phyloP scores from a whole-genome alignment of 202 grass and related monocot genomes.

The Schoenoplectus tabernaemontani region DNA sequence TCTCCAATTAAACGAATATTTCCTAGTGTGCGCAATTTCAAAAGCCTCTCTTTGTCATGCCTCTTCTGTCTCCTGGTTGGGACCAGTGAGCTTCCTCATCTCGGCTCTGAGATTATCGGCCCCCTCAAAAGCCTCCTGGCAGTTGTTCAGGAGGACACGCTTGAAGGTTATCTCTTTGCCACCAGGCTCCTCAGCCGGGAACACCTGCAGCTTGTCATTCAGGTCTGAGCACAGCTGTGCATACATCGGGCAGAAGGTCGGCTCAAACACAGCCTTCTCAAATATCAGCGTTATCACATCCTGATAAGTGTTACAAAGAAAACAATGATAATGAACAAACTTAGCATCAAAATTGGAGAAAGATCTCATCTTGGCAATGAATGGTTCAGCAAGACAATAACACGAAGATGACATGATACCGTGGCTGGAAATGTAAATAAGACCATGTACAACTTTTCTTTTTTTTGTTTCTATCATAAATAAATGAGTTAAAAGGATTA shows the following conservation, averaged over 20 bases:
- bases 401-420: background rate
- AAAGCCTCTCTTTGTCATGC: slow-evolving; percentile 56
- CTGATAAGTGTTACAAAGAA: slow-evolving; percentile 33
- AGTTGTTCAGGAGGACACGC: slow-evolving; percentile 60
- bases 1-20: slow-evolving; percentile 96
- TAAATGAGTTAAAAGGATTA: background rate
- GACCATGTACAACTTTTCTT: background rate
- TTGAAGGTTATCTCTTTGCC: slow-evolving; percentile 65
- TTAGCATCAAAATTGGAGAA: background rate
- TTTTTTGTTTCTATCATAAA: background rate
- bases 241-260: slow-evolving; percentile 84
- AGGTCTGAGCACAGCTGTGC: slow-evolving; percentile 64
- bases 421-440: background rate
- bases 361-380: background rate
- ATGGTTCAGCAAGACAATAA: background rate
- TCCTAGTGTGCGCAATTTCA: slow-evolving; percentile 78
- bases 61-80: slow-evolving; percentile 60
- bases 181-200: slow-evolving; percentile 34
- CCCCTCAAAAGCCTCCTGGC: slow-evolving; percentile 80
- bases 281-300: slow-evolving; percentile 89
- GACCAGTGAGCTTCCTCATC: slow-evolving; percentile 35
- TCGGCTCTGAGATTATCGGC: slow-evolving; percentile 39
- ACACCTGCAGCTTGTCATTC: slow-evolving; percentile 51
- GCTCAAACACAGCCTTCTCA: slow-evolving; percentile 84
- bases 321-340: background rate